A percentile compares a stretch with the other conserved stretches of the same genome.
phyloP scores from a whole-genome alignment of 1,139 yeast species.

The Geotrichum aggregatum region DNA sequence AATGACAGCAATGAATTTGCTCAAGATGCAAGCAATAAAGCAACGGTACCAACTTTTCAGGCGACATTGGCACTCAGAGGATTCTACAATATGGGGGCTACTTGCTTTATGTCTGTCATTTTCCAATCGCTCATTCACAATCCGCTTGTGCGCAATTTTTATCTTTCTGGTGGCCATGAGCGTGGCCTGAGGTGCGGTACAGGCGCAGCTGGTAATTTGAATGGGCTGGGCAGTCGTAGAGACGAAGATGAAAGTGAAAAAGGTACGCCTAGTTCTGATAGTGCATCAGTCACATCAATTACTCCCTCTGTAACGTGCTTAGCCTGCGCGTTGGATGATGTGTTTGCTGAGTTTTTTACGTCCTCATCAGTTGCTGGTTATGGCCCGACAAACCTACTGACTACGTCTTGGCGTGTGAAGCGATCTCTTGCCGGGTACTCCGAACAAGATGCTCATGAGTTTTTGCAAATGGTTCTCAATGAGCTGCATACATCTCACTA shows the following conservation, averaged over 20 bases:
- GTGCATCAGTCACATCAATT: conserved; percentile 5
- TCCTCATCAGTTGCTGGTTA: conserved; percentile 56
- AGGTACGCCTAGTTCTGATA: conserved; percentile 7
- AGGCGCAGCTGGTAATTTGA: not conserved
- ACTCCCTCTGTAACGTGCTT: conserved; percentile 31
- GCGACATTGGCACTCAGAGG: conserved; percentile 80
- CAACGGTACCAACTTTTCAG: conserved; percentile 49
- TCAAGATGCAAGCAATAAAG: conserved; percentile 33
- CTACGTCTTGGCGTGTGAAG: conserved; percentile 81
- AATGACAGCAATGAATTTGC: not conserved
- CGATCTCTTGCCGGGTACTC: conserved; percentile 86
- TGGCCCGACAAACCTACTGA: conserved; percentile 68
- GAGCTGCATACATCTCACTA: conserved; percentile 57
- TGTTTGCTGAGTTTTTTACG: conserved; percentile 62
- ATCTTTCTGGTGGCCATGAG: conserved; percentile 64
- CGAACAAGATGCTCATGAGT: conserved; percentile 97
- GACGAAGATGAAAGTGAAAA: not conserved
- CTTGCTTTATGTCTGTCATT: conserved; percentile 91
- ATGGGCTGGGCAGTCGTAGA: not conserved
- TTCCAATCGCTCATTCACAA: conserved; percentile 84
- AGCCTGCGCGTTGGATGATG: conserved; percentile 73
- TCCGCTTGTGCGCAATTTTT: conserved; percentile 74
- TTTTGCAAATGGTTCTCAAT: conserved; percentile 83
- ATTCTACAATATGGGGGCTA: conserved; percentile 88
- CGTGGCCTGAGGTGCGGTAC: conserved; percentile 27